phyloP scores from a whole-genome alignment of 257 asterid genomes.

The Capsicum rhomboideum region DNA sequence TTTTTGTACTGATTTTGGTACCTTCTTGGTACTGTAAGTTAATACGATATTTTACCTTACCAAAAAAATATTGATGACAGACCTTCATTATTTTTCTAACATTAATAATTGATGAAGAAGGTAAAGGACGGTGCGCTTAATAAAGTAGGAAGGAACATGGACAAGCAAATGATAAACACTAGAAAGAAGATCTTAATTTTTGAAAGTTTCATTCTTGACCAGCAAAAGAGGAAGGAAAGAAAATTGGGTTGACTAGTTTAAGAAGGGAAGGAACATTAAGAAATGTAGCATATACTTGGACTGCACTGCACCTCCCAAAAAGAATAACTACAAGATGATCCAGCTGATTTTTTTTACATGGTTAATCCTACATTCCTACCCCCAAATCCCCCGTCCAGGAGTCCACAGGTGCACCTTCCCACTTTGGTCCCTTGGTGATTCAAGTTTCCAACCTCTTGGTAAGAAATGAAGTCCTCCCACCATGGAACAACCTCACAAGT shows the following conservation, averaged over 20 bases:
- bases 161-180: neutral
- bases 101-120: neutral
- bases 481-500: neutral
- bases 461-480: neutral
- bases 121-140: neutral
- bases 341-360: neutral
- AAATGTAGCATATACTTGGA: neutral
- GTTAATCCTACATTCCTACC: neutral
- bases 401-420: neutral
- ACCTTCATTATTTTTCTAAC: neutral
- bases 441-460: neutral
- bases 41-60: neutral
- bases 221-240: neutral
- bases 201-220: neutral
- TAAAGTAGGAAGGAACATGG: neutral
- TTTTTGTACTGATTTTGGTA: neutral
- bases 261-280: neutral
- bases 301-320: neutral
- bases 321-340: neutral
- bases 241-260: neutral
- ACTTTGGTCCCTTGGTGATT: neutral
- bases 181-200: neutral
- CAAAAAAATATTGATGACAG: neutral
- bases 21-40: neutral
- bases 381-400: neutral